Conservation (phyloP, 192 early-diverging fungal genomes). For the Entomortierella beljakovae region DNA sequence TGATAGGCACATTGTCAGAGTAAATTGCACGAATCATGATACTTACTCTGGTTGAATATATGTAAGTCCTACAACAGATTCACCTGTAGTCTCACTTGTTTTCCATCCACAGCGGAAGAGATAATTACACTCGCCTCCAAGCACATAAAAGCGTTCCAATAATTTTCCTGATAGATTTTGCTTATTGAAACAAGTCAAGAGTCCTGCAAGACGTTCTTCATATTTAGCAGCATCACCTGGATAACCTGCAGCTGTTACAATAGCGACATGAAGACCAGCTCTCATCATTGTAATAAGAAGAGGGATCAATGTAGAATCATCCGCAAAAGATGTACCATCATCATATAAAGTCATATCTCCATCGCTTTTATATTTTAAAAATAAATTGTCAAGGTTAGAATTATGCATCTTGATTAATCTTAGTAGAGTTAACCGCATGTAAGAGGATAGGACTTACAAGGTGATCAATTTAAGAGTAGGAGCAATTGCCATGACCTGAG, state of each 20-base stretch:
- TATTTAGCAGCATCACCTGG: conserved; percentile 75
- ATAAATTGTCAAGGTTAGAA: too few relatives aligned
- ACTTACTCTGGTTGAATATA: conserved; percentile 74
- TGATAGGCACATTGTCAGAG: too few relatives aligned
- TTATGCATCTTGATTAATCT: neutral
- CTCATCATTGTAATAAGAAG: conserved; percentile 78
- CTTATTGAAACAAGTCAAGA: conserved; percentile 72
- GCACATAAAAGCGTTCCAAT: conserved; percentile 78
- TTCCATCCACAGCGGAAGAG: conserved; percentile 78
- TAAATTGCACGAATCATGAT: too few relatives aligned
- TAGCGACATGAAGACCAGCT: conserved; percentile 76
- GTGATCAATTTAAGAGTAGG: conserved; percentile 81
- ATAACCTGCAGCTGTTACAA: conserved; percentile 95
- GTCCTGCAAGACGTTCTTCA: conserved; percentile 80
- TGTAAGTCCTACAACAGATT: conserved; percentile 62
- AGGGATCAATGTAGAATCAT: conserved; percentile 70
- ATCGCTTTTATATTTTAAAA: conserved; percentile 65
- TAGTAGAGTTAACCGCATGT: neutral
- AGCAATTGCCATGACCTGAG: conserved; percentile 85
- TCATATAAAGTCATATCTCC: conserved; percentile 96
- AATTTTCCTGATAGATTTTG: conserved; percentile 59
- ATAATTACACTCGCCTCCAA: conserved; percentile 94
- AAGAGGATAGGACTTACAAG: conserved; percentile 79
- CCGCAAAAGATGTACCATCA: conserved; percentile 86
- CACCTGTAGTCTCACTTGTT: conserved; percentile 29